phyloP scores from a whole-genome alignment of 2,329 filamentous ascomycete genomes.

The Exophiala sp. region DNA sequence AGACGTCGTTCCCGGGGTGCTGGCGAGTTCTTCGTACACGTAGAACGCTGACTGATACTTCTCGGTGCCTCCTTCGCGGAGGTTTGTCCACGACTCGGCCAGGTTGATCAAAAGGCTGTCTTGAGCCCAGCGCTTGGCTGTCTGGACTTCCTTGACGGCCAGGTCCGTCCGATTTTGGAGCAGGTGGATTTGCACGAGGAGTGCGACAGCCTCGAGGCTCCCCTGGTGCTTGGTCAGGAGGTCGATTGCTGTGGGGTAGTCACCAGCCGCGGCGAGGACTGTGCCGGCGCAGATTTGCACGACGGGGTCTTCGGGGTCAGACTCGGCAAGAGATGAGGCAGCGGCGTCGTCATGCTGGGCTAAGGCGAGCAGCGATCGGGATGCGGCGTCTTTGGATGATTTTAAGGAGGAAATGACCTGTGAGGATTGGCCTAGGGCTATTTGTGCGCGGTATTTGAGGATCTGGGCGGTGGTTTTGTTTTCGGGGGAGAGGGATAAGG shows the following conservation, averaged over 20 bases:
- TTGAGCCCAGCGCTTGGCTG: conserved; percentile 89
- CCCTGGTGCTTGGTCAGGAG: conserved; percentile 80
- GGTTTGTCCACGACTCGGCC: conserved; percentile 89
- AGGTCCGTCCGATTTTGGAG: conserved; percentile 88
- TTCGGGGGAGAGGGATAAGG: conserved; percentile 69
- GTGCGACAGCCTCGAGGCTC: conserved; percentile 71
- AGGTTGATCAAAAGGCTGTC: conserved; percentile 91
- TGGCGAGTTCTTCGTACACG: conserved; percentile 93
- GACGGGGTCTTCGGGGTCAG: conserved; percentile 66
- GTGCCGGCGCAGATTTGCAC: conserved; percentile 83
- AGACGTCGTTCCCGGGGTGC: conserved; percentile 76
- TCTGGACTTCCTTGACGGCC: conserved; percentile 80
- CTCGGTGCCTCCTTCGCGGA: conserved; percentile 87
- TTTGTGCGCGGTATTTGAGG: conserved; percentile 74
- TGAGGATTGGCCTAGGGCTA: conserved; percentile 74
- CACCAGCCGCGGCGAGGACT: conserved; percentile 73
- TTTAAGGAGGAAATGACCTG: conserved; percentile 68
- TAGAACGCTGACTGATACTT: conserved; percentile 97
- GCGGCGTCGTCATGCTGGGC: conserved; percentile 62
- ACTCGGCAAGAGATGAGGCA: conserved; percentile 65
- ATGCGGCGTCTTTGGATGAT: conserved; percentile 64
- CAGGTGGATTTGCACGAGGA: conserved; percentile 89
- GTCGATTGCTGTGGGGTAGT: conserved; percentile 79
- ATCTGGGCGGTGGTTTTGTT: conserved; percentile 75
- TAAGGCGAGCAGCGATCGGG: conserved; percentile 72